Base-by-base conservation (phyloP, 2,329 filamentous ascomycete species). In the Fusarium chlamydosporum region DNA sequence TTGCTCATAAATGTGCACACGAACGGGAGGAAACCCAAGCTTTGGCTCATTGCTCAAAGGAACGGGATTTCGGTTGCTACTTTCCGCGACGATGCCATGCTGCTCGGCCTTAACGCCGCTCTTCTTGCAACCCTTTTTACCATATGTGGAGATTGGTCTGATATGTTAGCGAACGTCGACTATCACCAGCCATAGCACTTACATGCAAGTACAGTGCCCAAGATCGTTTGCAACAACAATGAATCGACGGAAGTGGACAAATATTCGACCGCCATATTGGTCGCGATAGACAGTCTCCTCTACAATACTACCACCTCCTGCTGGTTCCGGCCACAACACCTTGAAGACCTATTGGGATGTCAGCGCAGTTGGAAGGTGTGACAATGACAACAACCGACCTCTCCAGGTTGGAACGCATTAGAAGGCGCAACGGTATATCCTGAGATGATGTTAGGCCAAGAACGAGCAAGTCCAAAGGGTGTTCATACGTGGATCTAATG, bases 121-220 rank as follows among this genome's bases (percentile, higher is more conserved):
- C 73, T 88, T 89, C 16, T 73, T 81, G 70, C 86, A 88, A 2
- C 76, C 86, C 61, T 82, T 80, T 23, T 79, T 78, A n/a, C 82
- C 81, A 63, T 88, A 88, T 1, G 86, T 88, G 23, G 84, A 76
- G 51, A 89, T 87, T 2, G 86, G 85, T 13, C 86, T 88, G 57
- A 6, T 5, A 34, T 33, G 52, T 74, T 34, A 74, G 69, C 51
- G 46, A 18, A 29, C 16, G 13, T 35, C 35, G 7, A n/a, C 16
- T 23, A 16, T 57, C 42, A 16, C 3, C 11, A 16, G 26, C 5
- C 10, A 20, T 11, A 8, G 18, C 16, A 75, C 84, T 80, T 81
- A 88, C 85, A 88, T 83, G 79, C 86, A 88, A 26, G 81, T 83
- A 64, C 83, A 85, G 64, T 87, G 84, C 4, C 86, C 86, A 18